Conservation (phyloP, 2,329 filamentous ascomycete genomes). For the Monilinia fructigena region DNA sequence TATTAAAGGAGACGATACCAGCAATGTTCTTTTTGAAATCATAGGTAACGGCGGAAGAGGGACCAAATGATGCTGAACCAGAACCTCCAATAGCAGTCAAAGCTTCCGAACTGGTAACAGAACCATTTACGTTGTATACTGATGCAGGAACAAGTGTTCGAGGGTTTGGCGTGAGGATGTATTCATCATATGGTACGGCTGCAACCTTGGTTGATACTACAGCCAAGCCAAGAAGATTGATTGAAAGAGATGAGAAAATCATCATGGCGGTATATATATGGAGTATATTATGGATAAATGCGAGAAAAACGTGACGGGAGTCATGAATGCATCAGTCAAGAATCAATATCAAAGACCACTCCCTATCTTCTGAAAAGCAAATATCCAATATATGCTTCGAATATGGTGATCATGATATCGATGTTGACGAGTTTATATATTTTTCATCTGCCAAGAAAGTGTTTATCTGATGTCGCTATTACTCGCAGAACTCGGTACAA, state of each 20-base stretch:
- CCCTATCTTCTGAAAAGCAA: too few species aligned
- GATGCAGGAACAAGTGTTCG: constrained; percentile 35
- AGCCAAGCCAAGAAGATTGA: constrained; percentile 7
- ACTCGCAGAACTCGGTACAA: neutral
- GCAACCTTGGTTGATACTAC: neutral
- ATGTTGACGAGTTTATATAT: neutral
- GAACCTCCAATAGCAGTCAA: constrained; percentile 15
- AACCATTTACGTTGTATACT: constrained; percentile 39
- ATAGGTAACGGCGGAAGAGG: constrained; percentile 42
- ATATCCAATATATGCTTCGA: too few species aligned
- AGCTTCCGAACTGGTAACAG: constrained; percentile 34
- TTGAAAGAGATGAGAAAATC: neutral
- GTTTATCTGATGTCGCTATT: too few species aligned
- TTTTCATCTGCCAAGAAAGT: neutral
- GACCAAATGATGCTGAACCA: constrained; percentile 31
- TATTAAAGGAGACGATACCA: constrained; percentile 42
- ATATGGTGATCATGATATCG: neutral
- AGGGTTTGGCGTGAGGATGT: constrained; percentile 40
- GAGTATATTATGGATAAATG: neutral
- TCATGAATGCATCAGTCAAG: neutral
- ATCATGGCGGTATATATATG: neutral
- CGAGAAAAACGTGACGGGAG: neutral
- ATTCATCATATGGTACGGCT: constrained; percentile 39
- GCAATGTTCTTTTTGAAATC: constrained; percentile 45
- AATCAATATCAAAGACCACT: neutral